A percentile compares a stretch with the other conserved stretches of the same genome.
Evolutionary conservation across 352 stramenopile species (phyloP).

Genomic region (Blastocystis sp.): DNA sequence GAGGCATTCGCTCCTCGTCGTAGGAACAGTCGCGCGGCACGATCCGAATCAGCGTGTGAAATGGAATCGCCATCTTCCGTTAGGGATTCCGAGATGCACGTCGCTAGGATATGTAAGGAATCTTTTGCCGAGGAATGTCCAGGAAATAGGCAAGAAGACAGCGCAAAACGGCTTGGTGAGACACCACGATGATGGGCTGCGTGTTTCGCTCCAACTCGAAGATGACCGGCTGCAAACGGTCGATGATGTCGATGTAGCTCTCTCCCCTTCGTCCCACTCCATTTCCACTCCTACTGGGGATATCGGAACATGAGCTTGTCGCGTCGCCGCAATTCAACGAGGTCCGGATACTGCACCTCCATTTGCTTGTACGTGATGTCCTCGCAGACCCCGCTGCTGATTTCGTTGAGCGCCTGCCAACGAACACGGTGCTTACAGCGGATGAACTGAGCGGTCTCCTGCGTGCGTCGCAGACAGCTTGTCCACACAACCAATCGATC

Average conservation of each 20-base stretch:
- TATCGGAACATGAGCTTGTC: constrained; percentile 50
- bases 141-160: constrained; percentile 89
- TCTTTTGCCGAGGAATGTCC: constrained; percentile 77
- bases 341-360: constrained; percentile 72
- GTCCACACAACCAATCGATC: constrained; percentile 76
- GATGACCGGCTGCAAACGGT: constrained; percentile 86
- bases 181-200: constrained; percentile 71
- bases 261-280: constrained; percentile 67
- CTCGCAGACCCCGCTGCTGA: constrained; percentile 85
- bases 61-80: constrained; percentile 36
- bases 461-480: constrained; percentile 83
- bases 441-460: constrained; percentile 83
- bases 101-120: constrained; percentile 72
- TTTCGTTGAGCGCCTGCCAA: constrained; percentile 75
- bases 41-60: constrained; percentile 52
- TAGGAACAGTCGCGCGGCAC: constrained; percentile 39
- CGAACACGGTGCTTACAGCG: constrained; percentile 61
- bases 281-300: not conserved
- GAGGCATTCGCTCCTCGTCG: constrained; percentile 45
- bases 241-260: constrained; percentile 91
- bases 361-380: constrained; percentile 94
- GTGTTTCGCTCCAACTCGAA: constrained; percentile 88
- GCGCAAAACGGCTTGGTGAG: constrained; percentile 83
- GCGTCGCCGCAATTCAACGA: not conserved
- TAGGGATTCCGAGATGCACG: not conserved